Percentiles rank a stretch among this genome's conserved stretches.
phyloP scores from a whole-genome alignment of 1,139 yeast genomes.

The Yamadazyma atlantica region DNA sequence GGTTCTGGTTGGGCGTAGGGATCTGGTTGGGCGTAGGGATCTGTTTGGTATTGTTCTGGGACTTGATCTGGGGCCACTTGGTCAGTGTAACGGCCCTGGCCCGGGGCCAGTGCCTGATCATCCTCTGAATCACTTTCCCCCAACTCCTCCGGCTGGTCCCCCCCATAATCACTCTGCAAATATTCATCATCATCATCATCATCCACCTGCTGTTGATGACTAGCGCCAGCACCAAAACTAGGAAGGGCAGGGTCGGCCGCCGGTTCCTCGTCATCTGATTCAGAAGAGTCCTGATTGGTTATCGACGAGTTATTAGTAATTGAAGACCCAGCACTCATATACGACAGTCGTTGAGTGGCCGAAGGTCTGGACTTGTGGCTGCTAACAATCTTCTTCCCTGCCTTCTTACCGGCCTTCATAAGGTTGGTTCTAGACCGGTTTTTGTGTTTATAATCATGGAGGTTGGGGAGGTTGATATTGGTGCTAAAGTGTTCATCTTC shows the following conservation, averaged over 20 bases:
- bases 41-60: background rate
- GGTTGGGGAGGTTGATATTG: slow-evolving; percentile 15
- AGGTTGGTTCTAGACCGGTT: slow-evolving; percentile 13
- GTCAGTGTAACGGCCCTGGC: background rate
- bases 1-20: too few species aligned
- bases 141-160: slow-evolving; percentile 10
- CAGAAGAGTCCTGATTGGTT: background rate
- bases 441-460: slow-evolving; percentile 10
- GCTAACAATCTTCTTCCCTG: too few species aligned
- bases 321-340: slow-evolving; percentile 26
- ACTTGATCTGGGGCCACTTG: background rate
- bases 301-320: slow-evolving; percentile 18
- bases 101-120: background rate
- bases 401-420: slow-evolving; percentile 37
- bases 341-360: slow-evolving; percentile 23
- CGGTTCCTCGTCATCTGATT: slow-evolving; percentile 12
- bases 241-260: background rate
- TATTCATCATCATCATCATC: slow-evolving; percentile 6
- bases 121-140: slow-evolving; percentile 12
- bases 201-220: background rate
- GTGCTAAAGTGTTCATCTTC: slow-evolving; percentile 16
- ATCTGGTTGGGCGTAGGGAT: too few species aligned
- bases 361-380: too few species aligned
- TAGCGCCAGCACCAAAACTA: background rate
- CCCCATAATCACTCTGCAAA: too few species aligned